Conservation (phyloP, 192 early-diverging fungal genomes). For the Backusella psychrophila region DNA sequence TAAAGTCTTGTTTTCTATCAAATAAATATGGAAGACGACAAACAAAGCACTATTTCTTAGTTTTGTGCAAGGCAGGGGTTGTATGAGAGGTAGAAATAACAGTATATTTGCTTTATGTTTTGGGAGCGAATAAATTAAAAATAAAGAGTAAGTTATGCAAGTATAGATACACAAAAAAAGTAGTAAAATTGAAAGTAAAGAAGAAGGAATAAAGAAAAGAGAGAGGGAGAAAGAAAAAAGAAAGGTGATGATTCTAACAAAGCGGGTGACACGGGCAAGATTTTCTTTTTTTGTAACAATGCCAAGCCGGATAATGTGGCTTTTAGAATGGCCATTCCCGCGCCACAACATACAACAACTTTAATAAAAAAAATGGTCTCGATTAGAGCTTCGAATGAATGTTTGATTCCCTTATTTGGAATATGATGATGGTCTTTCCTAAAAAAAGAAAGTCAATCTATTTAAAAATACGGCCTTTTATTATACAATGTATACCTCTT, state of each 20-base stretch:
- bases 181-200: not conserved
- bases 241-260: not conserved
- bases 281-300: constrained; percentile 23
- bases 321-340: constrained; percentile 9
- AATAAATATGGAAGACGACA: not conserved
- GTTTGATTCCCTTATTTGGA: not conserved
- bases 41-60: not conserved
- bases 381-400: not conserved
- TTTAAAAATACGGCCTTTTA: not conserved
- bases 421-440: not conserved
- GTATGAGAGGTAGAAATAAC: not conserved
- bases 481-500: not conserved
- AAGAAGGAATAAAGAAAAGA: not conserved
- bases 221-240: not conserved
- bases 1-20: not conserved
- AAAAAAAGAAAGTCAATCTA: not conserved
- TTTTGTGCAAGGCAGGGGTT: not conserved
- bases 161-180: not conserved
- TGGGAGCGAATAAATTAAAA: not conserved
- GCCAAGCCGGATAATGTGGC: constrained; percentile 21
- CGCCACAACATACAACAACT: constrained; percentile 15
- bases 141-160: not conserved
- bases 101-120: not conserved
- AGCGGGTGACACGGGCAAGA: constrained; percentile 14
- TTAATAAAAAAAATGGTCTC: not conserved